A percentile compares a stretch with the other conserved stretches of the same genome.
These are phyloP conservation scores for Lithohypha guttulata DNA, from an alignment of 2,329 filamentous ascomycete genomes.

Conservation along the genomic window DNA sequence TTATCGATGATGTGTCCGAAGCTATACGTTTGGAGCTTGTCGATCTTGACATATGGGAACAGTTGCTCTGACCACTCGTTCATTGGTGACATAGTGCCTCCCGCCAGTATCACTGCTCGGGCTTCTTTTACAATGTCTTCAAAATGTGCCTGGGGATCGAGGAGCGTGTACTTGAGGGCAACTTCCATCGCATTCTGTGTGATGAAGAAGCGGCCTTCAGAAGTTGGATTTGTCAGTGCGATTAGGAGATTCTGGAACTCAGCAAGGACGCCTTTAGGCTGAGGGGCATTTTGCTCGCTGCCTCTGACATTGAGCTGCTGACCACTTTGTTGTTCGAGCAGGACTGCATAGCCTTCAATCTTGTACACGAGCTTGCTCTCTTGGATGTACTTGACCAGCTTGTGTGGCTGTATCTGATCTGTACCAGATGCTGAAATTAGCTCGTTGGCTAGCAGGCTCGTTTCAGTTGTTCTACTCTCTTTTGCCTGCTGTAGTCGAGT, in stretches of 20 bases:
- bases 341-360: constrained; percentile 70
- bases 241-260: constrained; percentile 61
- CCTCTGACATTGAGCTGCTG: constrained; percentile 9
- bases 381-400: constrained; percentile 75
- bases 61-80: constrained; percentile 78
- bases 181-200: constrained; percentile 39
- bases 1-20: constrained; percentile 89
- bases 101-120: constrained; percentile 77
- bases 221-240: constrained; percentile 74
- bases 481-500: not conserved
- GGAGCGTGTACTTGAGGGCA: constrained; percentile 68
- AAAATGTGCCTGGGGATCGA: constrained; percentile 88
- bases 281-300: constrained; percentile 27
- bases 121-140: constrained; percentile 75
- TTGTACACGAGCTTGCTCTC: constrained; percentile 90
- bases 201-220: constrained; percentile 52
- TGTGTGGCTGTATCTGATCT: constrained; percentile 90
- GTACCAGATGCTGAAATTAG: constrained; percentile 75
- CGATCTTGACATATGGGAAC: constrained; percentile 59
- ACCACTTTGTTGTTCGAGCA: constrained; percentile 34
- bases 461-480: constrained; percentile 41
- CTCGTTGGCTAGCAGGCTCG: constrained; percentile 55
- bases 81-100: constrained; percentile 97
- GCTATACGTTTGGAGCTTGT: constrained; percentile 66
- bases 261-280: constrained; percentile 38